phyloP scores from a whole-genome alignment of 768 basidiomycete genomes.

The Imleria badia region DNA sequence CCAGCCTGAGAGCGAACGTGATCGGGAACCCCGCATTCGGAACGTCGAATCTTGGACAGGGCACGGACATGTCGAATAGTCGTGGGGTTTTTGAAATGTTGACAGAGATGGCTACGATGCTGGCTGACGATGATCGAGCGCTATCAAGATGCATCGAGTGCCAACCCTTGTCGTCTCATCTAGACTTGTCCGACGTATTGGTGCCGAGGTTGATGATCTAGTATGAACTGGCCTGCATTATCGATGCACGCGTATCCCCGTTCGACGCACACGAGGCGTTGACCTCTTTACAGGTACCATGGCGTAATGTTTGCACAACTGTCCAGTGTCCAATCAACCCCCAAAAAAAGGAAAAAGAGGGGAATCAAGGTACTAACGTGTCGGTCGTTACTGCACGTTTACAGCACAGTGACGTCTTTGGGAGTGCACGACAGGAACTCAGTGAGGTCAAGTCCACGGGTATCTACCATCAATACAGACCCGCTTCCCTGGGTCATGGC shows the following conservation, averaged over 20 bases:
- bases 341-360: neutral
- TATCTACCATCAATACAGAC: neutral
- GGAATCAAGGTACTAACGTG: neutral
- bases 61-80: too few relatives aligned
- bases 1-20: too few relatives aligned
- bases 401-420: conserved; percentile 1
- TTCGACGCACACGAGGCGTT: neutral
- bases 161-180: neutral
- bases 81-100: too few relatives aligned
- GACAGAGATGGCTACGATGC: neutral
- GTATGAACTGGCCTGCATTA: neutral
- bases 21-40: too few relatives aligned
- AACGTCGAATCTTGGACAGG: too few relatives aligned
- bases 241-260: conserved; percentile 2
- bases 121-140: neutral
- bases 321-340: neutral
- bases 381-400: neutral
- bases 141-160: neutral
- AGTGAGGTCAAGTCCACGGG: neutral
- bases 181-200: neutral
- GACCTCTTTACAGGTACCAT: neutral
- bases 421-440: neutral
- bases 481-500: neutral
- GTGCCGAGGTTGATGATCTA: neutral
- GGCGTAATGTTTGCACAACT: neutral